phyloP scores from a whole-genome alignment of 805 yeast species.

The Clavispora phyllophila region DNA sequence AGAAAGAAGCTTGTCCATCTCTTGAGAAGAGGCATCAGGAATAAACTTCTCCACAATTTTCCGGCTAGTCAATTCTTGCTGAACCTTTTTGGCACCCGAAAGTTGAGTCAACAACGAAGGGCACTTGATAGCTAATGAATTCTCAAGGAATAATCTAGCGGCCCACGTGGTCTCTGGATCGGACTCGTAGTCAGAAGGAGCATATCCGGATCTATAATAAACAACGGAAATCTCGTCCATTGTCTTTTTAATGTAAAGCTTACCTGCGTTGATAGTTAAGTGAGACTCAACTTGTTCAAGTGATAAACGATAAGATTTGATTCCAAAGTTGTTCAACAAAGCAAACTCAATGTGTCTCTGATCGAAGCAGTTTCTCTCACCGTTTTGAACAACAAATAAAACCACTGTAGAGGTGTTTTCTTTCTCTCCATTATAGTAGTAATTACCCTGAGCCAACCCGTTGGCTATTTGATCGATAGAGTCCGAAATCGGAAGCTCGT shows the following conservation, averaged over 20 bases:
- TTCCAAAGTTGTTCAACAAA: slow-evolving; percentile 49
- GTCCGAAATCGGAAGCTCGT: slow-evolving; percentile 62
- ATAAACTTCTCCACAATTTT: slow-evolving; percentile 45
- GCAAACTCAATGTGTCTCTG: slow-evolving; percentile 80
- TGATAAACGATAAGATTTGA: slow-evolving; percentile 62
- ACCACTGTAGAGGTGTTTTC: slow-evolving; percentile 43
- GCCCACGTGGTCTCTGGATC: slow-evolving; percentile 64
- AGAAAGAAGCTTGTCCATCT: slow-evolving; percentile 32
- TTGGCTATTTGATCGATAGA: slow-evolving; percentile 57
- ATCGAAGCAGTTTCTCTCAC: slow-evolving; percentile 86
- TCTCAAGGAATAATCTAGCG: slow-evolving; percentile 67
- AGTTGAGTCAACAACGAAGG: slow-evolving; percentile 87
- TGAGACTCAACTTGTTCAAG: slow-evolving; percentile 50
- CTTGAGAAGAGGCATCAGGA: slow-evolving; percentile 22
- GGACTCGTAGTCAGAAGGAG: slow-evolving; percentile 70
- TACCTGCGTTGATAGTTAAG: slow-evolving; percentile 40
- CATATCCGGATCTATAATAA: slow-evolving; percentile 85
- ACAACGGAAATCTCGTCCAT: slow-evolving; percentile 79
- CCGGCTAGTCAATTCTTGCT: slow-evolving; percentile 72
- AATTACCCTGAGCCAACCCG: slow-evolving; percentile 66
- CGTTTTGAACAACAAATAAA: slow-evolving; percentile 75
- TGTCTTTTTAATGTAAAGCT: slow-evolving; percentile 48
- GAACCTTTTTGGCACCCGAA: slow-evolving; percentile 91
- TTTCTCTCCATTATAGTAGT: slow-evolving; percentile 40
- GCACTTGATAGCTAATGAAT: slow-evolving; percentile 78